Evolutionary conservation across 345 rosid species (phyloP), one percentile per base, ranked within the genome.

Genomic region (Linum tenue): DNA sequence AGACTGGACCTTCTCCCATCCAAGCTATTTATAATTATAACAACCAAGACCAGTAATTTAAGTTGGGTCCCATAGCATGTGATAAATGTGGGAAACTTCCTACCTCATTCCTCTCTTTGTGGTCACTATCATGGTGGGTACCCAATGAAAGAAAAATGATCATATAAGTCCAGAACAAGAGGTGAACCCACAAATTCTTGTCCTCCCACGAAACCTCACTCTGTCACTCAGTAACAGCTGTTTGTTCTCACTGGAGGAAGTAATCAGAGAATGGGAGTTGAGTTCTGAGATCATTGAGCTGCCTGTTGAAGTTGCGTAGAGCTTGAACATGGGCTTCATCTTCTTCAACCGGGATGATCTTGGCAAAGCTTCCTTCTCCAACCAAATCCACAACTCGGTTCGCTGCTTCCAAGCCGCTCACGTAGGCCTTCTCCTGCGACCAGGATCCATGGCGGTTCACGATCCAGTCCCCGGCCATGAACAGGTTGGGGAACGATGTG

Each of bases 401-500:
- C 1, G 84, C 84, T 3, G 86, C 83, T 70, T 80, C 94, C 0
- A 77, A 77, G 39, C 88, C 90, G 0, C 78, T 78, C 22, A 82
- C 86, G 55, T 76, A 80, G 35, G 83, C 75, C 62, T 75, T 87
- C 70, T 85, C 90, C 85, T 81, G 84, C 57, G 85, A 82, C 84
- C 94, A 85, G 12, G 90, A 85, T 57, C 90, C 90, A 35, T 85
- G 90, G 5, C 88, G 74, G 53, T 61, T 80, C 64, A 78, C 61
- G 9, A 85, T 80, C 91, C 91, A 84, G 72, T 84, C 85, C 59
- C 88, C 85, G 0, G 91, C 88, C 85, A 86, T 77, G 76, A 86
- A 86, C 73, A 86, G 56, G 67, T 86, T 86, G 0, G 78, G 79
- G 68, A 80, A 75, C 11, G 85, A 80, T 39, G 88, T 82, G 15